Base-by-base conservation (phyloP, 23 red algal genomes). In the Agarophyton chilense region DNA sequence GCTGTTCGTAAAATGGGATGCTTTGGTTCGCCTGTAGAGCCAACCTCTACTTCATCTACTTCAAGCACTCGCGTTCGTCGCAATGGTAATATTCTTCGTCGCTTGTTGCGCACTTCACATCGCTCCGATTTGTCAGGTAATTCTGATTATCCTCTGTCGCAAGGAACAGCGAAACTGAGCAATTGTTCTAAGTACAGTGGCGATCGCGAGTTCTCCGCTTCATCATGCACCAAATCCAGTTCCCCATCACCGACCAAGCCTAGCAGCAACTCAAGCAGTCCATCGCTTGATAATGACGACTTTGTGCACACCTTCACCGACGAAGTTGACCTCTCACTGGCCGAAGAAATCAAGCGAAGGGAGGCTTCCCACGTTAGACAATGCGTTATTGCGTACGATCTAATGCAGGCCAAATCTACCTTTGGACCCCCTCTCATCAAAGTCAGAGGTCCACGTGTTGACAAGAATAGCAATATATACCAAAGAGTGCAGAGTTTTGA, bases 401-500 rank as follows among this genome's bases (percentile, higher is more conserved):
- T 46, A 39, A 74, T 43, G 68, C 68, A 74, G 8, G 43, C 43
- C 68, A 74, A 74, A 13, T 74, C 68, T 13, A 74, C 68, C n/a
- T 49, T 74, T 47, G 68, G 68, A 26, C 68, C 68, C 40, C 68
- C 68, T 18, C 68, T 74, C 9, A 29, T 74, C 21, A 21, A 74
- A 49, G 34, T 74, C 8, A 26, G n/a, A 49, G 43, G 40, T 22
- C 68, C 68, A 1, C 68, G 41, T 11, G 40, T 74, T n/a, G 68
- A 74, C 39, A 74, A 74, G 41, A 39, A 74, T 12, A 74, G 68
- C 41, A 49, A n/a, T 0, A 74, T 74, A 46, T 74, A 74, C 41
- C n/a, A 16, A 18, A 74, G 68, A 74, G 68, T 74, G 14, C 68
- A 47, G 68, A 74, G 68, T 18, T 74, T 74, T 74, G 68, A 74